Percentiles rank a stretch among this genome's conserved stretches.
phyloP scores from a whole-genome alignment of 176 grass and related monocot species.

The Eremochloa ophiuroides region DNA sequence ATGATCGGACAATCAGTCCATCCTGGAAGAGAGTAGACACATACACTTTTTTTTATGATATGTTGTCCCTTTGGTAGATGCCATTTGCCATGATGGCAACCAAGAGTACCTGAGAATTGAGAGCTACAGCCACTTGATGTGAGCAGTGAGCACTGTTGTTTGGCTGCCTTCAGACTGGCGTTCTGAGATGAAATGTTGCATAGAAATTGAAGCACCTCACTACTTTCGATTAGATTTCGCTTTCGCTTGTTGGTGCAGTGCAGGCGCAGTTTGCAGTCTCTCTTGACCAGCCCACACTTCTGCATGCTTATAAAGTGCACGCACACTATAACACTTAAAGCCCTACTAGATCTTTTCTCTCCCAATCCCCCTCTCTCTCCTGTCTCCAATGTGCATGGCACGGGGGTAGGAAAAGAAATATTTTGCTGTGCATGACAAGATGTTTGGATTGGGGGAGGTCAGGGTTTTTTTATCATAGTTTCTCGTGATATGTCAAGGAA shows the following conservation, averaged over 20 bases:
- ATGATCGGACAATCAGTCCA: constrained; percentile 27
- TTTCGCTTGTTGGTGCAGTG: constrained; percentile 34
- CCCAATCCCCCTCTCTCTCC: constrained; percentile 25
- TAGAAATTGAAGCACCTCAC: background rate
- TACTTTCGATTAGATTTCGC: constrained; percentile 35
- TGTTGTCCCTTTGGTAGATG: constrained; percentile 32
- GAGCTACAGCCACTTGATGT: background rate
- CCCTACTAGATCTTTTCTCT: constrained; percentile 20
- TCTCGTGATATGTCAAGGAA: constrained; percentile 52
- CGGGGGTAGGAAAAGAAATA: constrained; percentile 33
- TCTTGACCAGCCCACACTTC: constrained; percentile 29
- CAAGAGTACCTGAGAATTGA: constrained; percentile 7
- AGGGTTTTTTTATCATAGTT: constrained; percentile 41
- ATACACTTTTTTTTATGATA: background rate
- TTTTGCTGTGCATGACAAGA: constrained; percentile 46
- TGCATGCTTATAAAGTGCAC: constrained; percentile 57
- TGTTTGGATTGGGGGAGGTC: constrained; percentile 52
- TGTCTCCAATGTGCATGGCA: constrained; percentile 38
- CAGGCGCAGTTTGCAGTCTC: constrained; percentile 22
- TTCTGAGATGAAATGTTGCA: constrained; percentile 21
- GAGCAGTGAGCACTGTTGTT: background rate
- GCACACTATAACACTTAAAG: constrained; percentile 14
- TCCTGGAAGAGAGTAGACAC: background rate
- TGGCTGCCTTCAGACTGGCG: constrained; percentile 22
- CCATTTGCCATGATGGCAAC: constrained; percentile 34